Conservation (phyloP, 179 eudicot genomes). For the Corrigiola litoralis region DNA sequence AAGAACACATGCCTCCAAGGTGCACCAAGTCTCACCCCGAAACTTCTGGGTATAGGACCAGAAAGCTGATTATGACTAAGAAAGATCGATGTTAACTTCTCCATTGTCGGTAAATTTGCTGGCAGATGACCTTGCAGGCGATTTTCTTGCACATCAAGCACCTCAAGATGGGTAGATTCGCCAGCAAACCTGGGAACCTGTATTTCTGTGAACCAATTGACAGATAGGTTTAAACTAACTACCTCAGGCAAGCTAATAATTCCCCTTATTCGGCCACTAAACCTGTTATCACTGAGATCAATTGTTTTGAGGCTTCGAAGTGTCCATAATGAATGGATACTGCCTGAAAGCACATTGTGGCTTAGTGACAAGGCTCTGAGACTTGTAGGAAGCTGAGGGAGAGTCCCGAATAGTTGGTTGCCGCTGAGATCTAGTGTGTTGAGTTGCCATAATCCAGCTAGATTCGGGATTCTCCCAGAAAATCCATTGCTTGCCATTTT, state of each 20-base stretch:
- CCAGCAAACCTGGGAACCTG: slow-evolving; percentile 38
- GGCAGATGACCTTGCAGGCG: slow-evolving; percentile 53
- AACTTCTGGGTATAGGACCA: slow-evolving; percentile 50
- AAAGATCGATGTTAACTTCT: slow-evolving; percentile 34
- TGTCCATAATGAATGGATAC: slow-evolving; percentile 32
- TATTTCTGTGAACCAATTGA: slow-evolving; percentile 45
- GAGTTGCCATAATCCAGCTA: slow-evolving; percentile 60
- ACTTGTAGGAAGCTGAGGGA: slow-evolving; percentile 49
- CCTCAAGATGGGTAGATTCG: slow-evolving; percentile 29
- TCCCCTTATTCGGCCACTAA: slow-evolving; percentile 43
- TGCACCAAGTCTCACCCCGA: slow-evolving; percentile 36
- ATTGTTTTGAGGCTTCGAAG: slow-evolving; percentile 33
- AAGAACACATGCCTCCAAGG: slow-evolving; percentile 54
- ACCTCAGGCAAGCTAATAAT: slow-evolving; percentile 44
- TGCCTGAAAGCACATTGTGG: slow-evolving; percentile 58
- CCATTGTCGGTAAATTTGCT: slow-evolving; percentile 45
- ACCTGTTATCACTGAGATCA: slow-evolving; percentile 58
- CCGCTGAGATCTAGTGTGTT: slow-evolving; percentile 45
- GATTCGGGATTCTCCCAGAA: slow-evolving; percentile 48
- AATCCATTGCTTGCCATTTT: slow-evolving; percentile 44
- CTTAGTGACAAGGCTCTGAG: slow-evolving; percentile 32
- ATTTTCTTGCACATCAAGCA: slow-evolving; percentile 49
- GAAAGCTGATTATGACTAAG: slow-evolving; percentile 52
- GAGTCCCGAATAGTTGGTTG: slow-evolving; percentile 49
- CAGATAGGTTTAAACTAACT: slow-evolving; percentile 37